These are phyloP conservation scores for Rhizoclosmatium globosum DNA, from an alignment of 192 early-diverging fungal genomes.

Conservation along the genomic window DNA sequence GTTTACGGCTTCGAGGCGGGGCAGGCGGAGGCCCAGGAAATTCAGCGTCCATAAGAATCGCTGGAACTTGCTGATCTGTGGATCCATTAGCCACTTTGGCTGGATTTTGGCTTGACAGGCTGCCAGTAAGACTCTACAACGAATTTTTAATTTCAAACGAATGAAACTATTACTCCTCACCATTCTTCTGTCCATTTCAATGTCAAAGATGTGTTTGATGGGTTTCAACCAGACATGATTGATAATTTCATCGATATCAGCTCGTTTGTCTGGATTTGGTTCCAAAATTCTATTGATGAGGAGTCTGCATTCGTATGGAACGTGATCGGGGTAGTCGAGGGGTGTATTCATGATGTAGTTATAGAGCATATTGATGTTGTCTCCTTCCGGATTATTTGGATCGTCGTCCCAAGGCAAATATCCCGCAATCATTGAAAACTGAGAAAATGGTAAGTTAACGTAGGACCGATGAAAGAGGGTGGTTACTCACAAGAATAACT, in stretches of 20 bases:
- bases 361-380: slow-evolving; percentile 67
- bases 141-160: not conserved
- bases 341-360: slow-evolving; percentile 66
- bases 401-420: slow-evolving; percentile 71
- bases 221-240: slow-evolving; percentile 51
- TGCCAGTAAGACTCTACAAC: not conserved
- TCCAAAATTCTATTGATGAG: slow-evolving; percentile 61
- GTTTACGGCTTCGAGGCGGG: no score
- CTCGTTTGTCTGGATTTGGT: slow-evolving; percentile 59
- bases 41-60: no score
- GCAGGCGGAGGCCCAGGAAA: no score
- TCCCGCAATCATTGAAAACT: slow-evolving; percentile 67
- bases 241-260: slow-evolving; percentile 61
- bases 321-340: slow-evolving; percentile 62
- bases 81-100: no score
- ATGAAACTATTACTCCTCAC: not conserved
- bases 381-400: slow-evolving; percentile 63
- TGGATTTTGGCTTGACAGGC: no score
- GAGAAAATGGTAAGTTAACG: not conserved
- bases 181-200: slow-evolving; percentile 20
- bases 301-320: slow-evolving; percentile 46
- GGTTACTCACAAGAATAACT: slow-evolving; percentile 74
- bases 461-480: not conserved
- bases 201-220: slow-evolving; percentile 41
- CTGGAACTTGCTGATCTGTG: not conserved